Evolutionary conservation across 805 yeast species (phyloP), one percentile per base, ranked within the genome.

Genomic region (Jamesozyma spencerorum): DNA sequence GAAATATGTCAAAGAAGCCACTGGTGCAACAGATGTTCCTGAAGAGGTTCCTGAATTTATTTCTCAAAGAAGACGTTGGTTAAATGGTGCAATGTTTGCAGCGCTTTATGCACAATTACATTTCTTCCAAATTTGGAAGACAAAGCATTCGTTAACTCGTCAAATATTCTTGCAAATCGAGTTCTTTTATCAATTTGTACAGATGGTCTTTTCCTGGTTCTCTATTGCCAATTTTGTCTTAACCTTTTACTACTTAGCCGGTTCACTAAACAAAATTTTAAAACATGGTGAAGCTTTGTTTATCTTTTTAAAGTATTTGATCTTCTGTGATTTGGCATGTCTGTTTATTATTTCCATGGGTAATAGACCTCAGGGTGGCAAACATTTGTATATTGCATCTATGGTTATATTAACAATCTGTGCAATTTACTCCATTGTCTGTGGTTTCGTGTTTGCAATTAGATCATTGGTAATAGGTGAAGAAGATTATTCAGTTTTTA

Each of bases 11-110:
- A 83, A 84, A 53, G 86, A 79, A 53, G 97, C 97, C 13, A 81
- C 80, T 38, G 97, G 96, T 51, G 97, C 88, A 61, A 90, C 97
- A 1, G 97, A 90, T 74, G 95, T 87, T 38, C 97, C 97, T 6
- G 97, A 88, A 55, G 70, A 73, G n/a, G 72, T 88, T 34, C 82
- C 95, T n/a, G 97, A 92, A 57, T 86, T 92, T 56, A 85, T 90
- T 39, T 76, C 92, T 41, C 98, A 90, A 67, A 81, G 98, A 68
- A 81, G 98, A 68, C 79, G 98, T 70, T 90, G 98, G 98, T 73
- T 90, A 46, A 90, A 90, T 62, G 99, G 99, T 60, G 94, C 98
- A 2, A 75, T 92, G 57, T 92, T 92, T 66, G 97, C 99, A 1
- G 97, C 97, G 3, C 69, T 88, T 40, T 92, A 83, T 59, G 79